Evolutionary conservation across 2,329 filamentous ascomycete species (phyloP).

Genomic region (Cercospora sp.): DNA sequence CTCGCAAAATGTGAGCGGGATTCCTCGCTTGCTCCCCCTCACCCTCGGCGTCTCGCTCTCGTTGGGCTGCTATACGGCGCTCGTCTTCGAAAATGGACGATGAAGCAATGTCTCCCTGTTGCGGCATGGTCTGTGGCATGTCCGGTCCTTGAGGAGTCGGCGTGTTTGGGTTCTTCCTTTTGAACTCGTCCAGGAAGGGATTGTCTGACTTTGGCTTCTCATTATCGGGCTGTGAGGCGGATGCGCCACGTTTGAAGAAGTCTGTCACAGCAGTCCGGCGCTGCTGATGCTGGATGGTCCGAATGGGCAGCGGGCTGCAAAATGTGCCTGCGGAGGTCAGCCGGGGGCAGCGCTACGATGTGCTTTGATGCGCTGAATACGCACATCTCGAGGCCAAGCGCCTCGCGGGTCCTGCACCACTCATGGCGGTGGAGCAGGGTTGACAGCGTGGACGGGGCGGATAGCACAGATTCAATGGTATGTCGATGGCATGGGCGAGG

Average conservation of each 20-base stretch:
- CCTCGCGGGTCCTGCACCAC: slow-evolving; percentile 62
- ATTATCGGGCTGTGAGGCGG: not conserved
- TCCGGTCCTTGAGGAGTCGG: slow-evolving; percentile 5
- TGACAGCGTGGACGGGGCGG: not conserved
- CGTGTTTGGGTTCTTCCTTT: slow-evolving; percentile 36
- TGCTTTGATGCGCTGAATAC: slow-evolving; percentile 30
- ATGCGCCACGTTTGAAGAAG: slow-evolving; percentile 2
- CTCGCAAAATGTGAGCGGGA: slow-evolving; percentile 58
- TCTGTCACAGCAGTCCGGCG: slow-evolving; percentile 12
- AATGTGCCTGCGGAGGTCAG: slow-evolving; percentile 13
- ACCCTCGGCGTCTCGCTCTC: slow-evolving; percentile 7
- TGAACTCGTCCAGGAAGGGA: slow-evolving; percentile 64
- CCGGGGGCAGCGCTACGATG: not conserved
- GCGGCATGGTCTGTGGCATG: slow-evolving; percentile 26
- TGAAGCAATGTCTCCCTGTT: slow-evolving; percentile 47
- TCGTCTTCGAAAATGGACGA: slow-evolving; percentile 56
- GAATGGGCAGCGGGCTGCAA: slow-evolving; percentile 17
- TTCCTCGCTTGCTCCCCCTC: slow-evolving; percentile 42
- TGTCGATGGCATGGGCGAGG: not conserved
- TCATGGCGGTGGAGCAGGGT: slow-evolving; percentile 53
- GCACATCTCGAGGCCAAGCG: slow-evolving; percentile 63
- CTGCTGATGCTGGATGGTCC: slow-evolving; percentile 12
- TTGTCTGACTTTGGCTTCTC: slow-evolving; percentile 37
- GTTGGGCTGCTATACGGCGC: slow-evolving; percentile 29
- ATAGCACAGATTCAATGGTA: not conserved